phyloP scores from a whole-genome alignment of 805 yeast genomes.

The Zygosaccharomyces rouxii region DNA sequence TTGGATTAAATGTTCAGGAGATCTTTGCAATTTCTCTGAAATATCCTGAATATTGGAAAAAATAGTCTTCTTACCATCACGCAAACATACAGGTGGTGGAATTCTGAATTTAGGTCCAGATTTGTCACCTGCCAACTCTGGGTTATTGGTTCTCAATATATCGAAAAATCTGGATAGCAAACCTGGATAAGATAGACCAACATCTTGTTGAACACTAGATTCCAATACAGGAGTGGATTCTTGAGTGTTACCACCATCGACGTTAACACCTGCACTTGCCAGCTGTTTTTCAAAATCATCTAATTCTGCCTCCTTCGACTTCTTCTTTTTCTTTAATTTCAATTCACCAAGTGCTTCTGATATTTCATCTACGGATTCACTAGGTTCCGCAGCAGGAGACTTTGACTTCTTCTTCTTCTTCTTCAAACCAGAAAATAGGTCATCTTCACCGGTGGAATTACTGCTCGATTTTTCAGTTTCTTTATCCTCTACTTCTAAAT shows the following conservation, averaged over 20 bases:
- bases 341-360: constrained; percentile 65
- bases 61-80: constrained; percentile 97
- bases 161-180: constrained; percentile 81
- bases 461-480: constrained; percentile 29
- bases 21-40: constrained; percentile 89
- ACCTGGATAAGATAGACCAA: constrained; percentile 68
- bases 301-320: constrained; percentile 49
- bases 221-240: constrained; percentile 34
- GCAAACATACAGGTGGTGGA: constrained; percentile 94
- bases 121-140: constrained; percentile 97
- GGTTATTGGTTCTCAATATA: constrained; percentile 87
- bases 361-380: constrained; percentile 42
- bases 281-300: constrained; percentile 85
- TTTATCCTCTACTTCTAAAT: constrained; percentile 38
- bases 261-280: constrained; percentile 83
- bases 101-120: constrained; percentile 88
- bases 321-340: constrained; percentile 76
- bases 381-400: constrained; percentile 37
- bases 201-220: constrained; percentile 39
- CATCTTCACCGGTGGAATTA: constrained; percentile 49
- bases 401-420: constrained; percentile 80
- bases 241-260: constrained; percentile 36
- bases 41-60: constrained; percentile 95
- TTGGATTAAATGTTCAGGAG: constrained; percentile 95
- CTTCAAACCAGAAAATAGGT: constrained; percentile 73